phyloP scores from a whole-genome alignment of 78 protist species.

The Pelomyxa schiedti region DNA sequence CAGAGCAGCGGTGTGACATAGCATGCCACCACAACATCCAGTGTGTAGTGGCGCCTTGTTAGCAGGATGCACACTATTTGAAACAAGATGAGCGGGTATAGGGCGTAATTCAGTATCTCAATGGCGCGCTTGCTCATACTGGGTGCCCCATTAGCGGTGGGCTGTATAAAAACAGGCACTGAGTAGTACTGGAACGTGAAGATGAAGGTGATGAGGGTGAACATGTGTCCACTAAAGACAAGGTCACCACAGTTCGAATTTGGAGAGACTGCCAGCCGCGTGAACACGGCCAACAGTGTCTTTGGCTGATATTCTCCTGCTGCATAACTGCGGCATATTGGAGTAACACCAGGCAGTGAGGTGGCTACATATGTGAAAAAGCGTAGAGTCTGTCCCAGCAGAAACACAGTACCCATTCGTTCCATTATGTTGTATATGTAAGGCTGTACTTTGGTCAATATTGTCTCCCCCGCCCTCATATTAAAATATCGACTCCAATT shows the following conservation, averaged over 20 bases:
- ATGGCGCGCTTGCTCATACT: too few species aligned
- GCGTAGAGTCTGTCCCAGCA: not conserved
- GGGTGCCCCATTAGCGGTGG: not conserved
- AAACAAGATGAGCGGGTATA: not conserved
- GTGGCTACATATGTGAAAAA: not conserved
- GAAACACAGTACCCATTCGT: too few species aligned
- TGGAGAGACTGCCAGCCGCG: not conserved
- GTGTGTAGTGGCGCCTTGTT: not conserved
- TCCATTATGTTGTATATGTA: too few species aligned
- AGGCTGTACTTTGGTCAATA: too few species aligned
- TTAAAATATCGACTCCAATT: too few species aligned
- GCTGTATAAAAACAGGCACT: not conserved
- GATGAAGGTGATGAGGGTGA: not conserved
- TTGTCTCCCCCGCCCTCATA: too few species aligned
- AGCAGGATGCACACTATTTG: not conserved
- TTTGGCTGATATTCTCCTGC: not conserved
- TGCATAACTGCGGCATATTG: not conserved
- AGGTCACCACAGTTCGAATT: not conserved
- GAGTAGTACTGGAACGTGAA: not conserved
- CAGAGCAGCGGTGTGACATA: not conserved
- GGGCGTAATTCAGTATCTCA: too few species aligned
- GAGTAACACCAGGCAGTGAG: not conserved
- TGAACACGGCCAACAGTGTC: not conserved
- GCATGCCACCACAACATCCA: not conserved
- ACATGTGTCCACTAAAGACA: not conserved